These are phyloP conservation scores for Solanum ossicruentum DNA, from an alignment of 257 asterid genomes.

Conservation along the genomic window DNA sequence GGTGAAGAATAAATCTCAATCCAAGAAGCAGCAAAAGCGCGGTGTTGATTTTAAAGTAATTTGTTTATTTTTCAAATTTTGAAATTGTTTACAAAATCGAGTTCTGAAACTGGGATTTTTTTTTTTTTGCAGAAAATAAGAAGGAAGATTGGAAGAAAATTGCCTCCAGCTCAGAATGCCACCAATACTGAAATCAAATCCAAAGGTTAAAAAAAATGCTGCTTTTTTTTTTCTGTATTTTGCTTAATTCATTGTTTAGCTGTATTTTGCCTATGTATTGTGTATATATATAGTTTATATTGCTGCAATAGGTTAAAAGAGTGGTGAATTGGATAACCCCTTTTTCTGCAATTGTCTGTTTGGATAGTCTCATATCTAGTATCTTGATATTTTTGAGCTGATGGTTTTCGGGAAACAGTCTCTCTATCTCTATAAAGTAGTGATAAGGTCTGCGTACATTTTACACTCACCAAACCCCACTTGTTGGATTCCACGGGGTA, in stretches of 20 bases:
- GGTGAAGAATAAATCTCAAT: slow-evolving; percentile 58
- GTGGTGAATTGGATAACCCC: not conserved
- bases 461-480: no score
- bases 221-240: no score
- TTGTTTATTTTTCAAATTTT: not conserved
- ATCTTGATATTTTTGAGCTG: no score
- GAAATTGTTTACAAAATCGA: not conserved
- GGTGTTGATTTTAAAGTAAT: slow-evolving; percentile 82
- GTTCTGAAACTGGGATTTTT: not conserved
- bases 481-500: no score
- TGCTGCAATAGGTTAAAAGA: not conserved
- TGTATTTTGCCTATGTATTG: not conserved
- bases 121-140: slow-evolving; percentile 51
- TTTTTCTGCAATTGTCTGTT: not conserved
- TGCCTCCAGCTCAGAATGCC: slow-evolving; percentile 90
- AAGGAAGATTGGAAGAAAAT: slow-evolving; percentile 81
- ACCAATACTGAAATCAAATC: slow-evolving; percentile 78
- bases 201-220: slow-evolving; percentile 21
- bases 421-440: no score
- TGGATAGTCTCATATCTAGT: not conserved
- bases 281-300: not conserved
- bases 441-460: no score
- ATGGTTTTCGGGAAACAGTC: no score
- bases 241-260: not conserved
- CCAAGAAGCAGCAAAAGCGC: slow-evolving; percentile 54